Evolutionary conservation across 2,329 filamentous ascomycete species (phyloP).

Genomic region (Paecilomyces formosus): DNA sequence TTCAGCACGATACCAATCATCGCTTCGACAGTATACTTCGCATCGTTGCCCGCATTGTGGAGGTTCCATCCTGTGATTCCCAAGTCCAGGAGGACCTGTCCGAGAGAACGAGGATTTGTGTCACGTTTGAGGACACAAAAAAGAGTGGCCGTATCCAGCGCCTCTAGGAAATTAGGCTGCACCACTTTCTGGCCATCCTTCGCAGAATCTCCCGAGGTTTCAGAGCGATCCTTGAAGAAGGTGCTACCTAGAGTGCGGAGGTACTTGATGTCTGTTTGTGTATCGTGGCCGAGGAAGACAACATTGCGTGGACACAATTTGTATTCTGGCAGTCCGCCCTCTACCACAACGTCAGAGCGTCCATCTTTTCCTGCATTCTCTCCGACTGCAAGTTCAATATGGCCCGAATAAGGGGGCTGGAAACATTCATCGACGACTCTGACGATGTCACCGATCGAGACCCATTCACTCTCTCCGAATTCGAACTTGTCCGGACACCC

Average conservation of each 20-base stretch:
- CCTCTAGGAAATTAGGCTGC: constrained; percentile 48
- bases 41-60: constrained; percentile 88
- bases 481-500: constrained; percentile 76
- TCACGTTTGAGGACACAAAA: constrained; percentile 57
- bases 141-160: constrained; percentile 66
- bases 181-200: neutral
- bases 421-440: constrained; percentile 48
- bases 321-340: constrained; percentile 4
- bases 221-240: constrained; percentile 13
- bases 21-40: constrained; percentile 67
- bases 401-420: constrained; percentile 45
- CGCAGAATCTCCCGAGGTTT: neutral
- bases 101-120: constrained; percentile 49
- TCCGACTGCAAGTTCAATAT: constrained; percentile 8
- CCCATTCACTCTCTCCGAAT: constrained; percentile 53
- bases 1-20: constrained; percentile 56
- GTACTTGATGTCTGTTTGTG: constrained; percentile 60
- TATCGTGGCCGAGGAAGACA: constrained; percentile 72
- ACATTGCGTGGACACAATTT: constrained; percentile 45
- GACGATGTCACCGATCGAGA: constrained; percentile 40
- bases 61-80: constrained; percentile 56
- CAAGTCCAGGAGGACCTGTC: constrained; percentile 55
- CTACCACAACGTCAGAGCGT: neutral
- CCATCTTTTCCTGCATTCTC: constrained; percentile 1
- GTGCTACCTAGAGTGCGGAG: constrained; percentile 60